A percentile compares a stretch with the other conserved stretches of the same genome.
Conservation (phyloP, 371 early-diverging fungal species). For the Parasitella parasitica region DNA sequence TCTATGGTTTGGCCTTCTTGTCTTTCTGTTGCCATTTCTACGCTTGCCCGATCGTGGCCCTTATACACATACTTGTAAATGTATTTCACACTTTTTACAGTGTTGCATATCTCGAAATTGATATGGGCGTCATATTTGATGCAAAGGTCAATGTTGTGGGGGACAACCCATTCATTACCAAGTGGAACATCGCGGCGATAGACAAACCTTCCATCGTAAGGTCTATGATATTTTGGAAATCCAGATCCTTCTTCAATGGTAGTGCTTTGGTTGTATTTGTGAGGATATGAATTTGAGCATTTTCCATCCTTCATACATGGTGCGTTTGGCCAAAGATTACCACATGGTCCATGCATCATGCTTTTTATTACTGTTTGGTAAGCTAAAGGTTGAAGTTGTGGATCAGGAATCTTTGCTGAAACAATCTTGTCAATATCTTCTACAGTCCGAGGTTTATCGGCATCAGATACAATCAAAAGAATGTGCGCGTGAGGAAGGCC, state of each 20-base stretch:
- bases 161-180: constrained; percentile 37
- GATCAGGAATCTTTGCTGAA: constrained; percentile 33
- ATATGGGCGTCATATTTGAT: constrained; percentile 33
- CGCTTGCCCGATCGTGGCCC: constrained; percentile 23
- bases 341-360: constrained; percentile 44
- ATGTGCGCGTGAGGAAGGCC: constrained; percentile 37
- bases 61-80: constrained; percentile 40
- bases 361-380: constrained; percentile 23
- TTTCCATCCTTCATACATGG: too few relatives aligned
- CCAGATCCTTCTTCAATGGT: neutral
- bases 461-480: constrained; percentile 22
- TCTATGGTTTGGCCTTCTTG: too few relatives aligned
- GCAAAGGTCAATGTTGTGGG: constrained; percentile 15
- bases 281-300: constrained; percentile 1
- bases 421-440: constrained; percentile 25
- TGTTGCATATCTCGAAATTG: constrained; percentile 25
- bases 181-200: neutral
- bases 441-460: constrained; percentile 14
- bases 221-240: neutral
- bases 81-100: constrained; percentile 30
- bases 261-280: neutral
- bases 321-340: neutral
- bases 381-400: constrained; percentile 6
- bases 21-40: neutral
- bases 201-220: neutral